A percentile compares a stretch with the other conserved stretches of the same genome.
Evolutionary conservation across 2,329 filamentous ascomycete genomes (phyloP).

Genomic region (Phialocephala sp.): DNA sequence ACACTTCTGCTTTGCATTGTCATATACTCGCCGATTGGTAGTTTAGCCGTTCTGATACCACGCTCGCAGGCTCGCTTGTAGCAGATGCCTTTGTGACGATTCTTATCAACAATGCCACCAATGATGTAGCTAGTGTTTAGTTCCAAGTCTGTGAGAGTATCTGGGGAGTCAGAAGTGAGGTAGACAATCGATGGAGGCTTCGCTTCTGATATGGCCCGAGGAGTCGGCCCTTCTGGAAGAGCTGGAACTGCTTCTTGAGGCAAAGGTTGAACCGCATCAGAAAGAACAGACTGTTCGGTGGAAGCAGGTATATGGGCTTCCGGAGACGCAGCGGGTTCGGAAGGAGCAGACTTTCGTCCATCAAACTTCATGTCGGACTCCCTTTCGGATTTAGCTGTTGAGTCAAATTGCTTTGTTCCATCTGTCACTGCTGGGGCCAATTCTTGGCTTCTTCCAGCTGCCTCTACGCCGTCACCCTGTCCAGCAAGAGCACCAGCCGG

Average conservation of each 20-base stretch:
- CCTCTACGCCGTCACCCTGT: neutral
- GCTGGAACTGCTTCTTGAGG: neutral
- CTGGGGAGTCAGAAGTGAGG: conserved; percentile 87
- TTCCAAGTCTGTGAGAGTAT: conserved; percentile 82
- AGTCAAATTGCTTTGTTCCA: neutral
- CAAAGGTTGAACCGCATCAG: neutral
- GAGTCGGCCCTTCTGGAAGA: neutral
- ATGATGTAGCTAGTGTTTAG: conserved; percentile 92
- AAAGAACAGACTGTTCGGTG: neutral
- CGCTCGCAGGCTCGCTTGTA: conserved; percentile 77
- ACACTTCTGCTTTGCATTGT: conserved; percentile 87
- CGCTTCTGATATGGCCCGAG: conserved; percentile 10
- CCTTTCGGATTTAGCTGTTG: neutral
- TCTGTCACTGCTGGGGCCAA: neutral
- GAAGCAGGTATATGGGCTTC: neutral
- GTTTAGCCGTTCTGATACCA: conserved; percentile 83
- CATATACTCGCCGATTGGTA: conserved; percentile 96
- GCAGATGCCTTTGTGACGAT: conserved; percentile 93
- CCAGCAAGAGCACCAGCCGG: conserved; percentile 54
- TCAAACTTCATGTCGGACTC: too few relatives aligned
- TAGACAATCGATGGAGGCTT: conserved; percentile 73
- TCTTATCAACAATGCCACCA: conserved; percentile 93
- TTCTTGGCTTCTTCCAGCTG: neutral
- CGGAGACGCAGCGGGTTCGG: neutral
- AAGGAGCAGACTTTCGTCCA: neutral